A percentile compares a stretch with the other conserved stretches of the same genome.
Conservation (phyloP, 2,329 filamentous ascomycete species). For the Exophiala dermatitidis region DNA sequence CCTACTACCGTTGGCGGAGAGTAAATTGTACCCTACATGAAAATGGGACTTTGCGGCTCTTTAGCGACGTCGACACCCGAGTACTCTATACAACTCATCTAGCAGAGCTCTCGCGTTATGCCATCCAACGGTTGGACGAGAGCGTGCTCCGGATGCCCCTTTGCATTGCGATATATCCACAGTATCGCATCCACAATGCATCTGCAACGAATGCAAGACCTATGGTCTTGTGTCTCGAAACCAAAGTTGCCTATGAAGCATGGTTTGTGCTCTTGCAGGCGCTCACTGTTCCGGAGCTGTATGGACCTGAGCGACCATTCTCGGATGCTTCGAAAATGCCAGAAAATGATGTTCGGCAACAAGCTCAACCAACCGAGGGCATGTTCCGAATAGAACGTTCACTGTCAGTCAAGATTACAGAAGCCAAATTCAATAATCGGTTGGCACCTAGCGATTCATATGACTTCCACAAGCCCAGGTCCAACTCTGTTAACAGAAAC, state of each 20-base stretch:
- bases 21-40: constrained; percentile 92
- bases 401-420: constrained; percentile 53
- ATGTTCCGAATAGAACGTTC: constrained; percentile 62
- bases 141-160: constrained; percentile 89
- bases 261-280: constrained; percentile 91
- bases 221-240: constrained; percentile 81
- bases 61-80: constrained; percentile 75
- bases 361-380: constrained; percentile 40
- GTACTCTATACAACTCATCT: constrained; percentile 78
- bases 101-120: constrained; percentile 78
- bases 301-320: constrained; percentile 53
- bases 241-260: constrained; percentile 84
- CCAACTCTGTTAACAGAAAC: constrained; percentile 20
- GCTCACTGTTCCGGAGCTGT: constrained; percentile 86
- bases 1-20: constrained; percentile 60
- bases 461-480: constrained; percentile 19
- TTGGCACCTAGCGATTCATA: constrained; percentile 4
- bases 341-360: constrained; percentile 31
- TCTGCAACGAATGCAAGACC: constrained; percentile 74
- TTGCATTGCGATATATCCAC: constrained; percentile 91
- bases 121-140: constrained; percentile 80
- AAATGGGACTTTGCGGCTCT: constrained; percentile 86
- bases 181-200: constrained; percentile 70
- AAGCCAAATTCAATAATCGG: constrained; percentile 48
- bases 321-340: constrained; percentile 35